Percentiles rank a stretch among this genome's conserved stretches.
Evolutionary conservation across 2,329 filamentous ascomycete genomes (phyloP).

Genomic region (Fusarium circinatum): DNA sequence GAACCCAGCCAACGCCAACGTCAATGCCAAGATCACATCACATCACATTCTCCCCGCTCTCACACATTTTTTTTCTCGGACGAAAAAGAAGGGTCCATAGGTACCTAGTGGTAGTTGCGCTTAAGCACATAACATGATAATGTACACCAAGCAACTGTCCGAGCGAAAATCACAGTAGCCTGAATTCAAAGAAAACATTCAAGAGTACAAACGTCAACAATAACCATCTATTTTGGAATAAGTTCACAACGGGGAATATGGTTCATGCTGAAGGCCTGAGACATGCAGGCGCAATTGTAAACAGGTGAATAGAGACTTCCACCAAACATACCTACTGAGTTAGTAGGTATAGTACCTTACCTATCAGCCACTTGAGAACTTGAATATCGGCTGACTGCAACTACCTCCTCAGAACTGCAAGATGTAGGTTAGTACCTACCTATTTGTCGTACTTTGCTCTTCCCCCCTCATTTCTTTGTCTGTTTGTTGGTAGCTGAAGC

Average conservation of each 20-base stretch:
- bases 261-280: background rate
- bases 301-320: background rate
- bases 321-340: background rate
- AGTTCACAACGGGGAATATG: background rate
- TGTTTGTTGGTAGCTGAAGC: slow-evolving; percentile 11
- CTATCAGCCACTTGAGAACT: background rate
- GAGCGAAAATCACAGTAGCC: background rate
- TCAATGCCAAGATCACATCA: slow-evolving; percentile 1
- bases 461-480: background rate
- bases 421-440: background rate
- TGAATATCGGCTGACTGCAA: slow-evolving; percentile 24
- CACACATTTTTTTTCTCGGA: background rate
- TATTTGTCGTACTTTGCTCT: background rate
- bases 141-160: background rate
- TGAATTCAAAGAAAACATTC: background rate
- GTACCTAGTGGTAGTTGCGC: background rate
- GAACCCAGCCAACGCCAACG: background rate
- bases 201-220: background rate
- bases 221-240: background rate
- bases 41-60: background rate
- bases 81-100: background rate
- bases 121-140: background rate
- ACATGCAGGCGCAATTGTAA: background rate
- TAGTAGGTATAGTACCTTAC: too few species aligned
- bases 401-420: background rate